Base-by-base conservation (phyloP, 2,329 filamentous ascomycete genomes). In the Hypoxylon sp. region DNA sequence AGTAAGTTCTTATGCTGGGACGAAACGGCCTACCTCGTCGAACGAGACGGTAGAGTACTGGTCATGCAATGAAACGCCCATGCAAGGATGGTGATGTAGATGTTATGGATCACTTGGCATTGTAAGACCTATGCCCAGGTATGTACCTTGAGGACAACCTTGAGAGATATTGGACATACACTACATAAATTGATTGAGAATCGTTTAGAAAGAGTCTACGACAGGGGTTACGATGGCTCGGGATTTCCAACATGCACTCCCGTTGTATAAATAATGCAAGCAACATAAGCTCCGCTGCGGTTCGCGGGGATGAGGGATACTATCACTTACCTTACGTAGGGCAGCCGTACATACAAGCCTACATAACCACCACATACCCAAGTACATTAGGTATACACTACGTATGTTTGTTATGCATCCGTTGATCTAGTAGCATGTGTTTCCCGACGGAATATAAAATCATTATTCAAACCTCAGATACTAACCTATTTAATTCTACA, bases 211-310 rank as follows among this genome's bases (percentile, higher is more conserved):
- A 51, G 41, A 68, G 62, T 68, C 59, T 58, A 70, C 52, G 53
- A 49, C 65, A 68, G 65, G 68, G 68, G 59, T 58, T 60, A 45
- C 30, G 52, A 57, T 62, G 65, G 65, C 62, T 70, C 68, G 68
- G 68, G 65, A 66, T 32, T 70, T 62, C 67, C 57, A 68, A 50
- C 14, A 51, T 66, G 65, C 65, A 68, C 62, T 60, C 65, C 56
- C 36, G 55, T 70, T 60, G 65, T 67, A 64, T 68, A 57, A 68
- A 64, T 68, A 63, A 70, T 70, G 65, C 68, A 66, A 59, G 62
- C 60, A 68, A 68, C 68, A 68, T 68, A 68, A 70, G 63, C 60
- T 70, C 68, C 65, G 68, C 65, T 68, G 62, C 63, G 62, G 63
- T 70, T 63, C 68, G 62, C 60, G 68, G 65, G 65, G 62, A 65